Evolutionary conservation across 352 stramenopile genomes (phyloP).

Genomic region (Blastocystis sp.): DNA sequence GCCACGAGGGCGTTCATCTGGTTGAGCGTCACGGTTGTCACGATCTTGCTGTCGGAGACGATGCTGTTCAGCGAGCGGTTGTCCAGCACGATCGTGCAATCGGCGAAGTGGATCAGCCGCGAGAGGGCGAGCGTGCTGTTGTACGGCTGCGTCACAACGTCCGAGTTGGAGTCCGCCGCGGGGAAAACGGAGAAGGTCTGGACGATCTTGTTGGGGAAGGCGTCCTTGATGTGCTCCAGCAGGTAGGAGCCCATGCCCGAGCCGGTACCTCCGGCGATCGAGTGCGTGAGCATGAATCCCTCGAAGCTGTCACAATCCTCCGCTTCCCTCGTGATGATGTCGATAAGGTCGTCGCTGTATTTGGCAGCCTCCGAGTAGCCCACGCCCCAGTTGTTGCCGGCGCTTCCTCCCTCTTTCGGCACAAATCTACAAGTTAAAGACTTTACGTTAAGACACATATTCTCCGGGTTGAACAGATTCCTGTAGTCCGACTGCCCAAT

Average conservation of each 20-base stretch:
- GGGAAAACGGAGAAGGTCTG: conserved; percentile 89
- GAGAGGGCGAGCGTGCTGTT: conserved; percentile 99
- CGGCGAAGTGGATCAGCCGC: conserved; percentile 92
- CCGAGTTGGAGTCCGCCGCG: conserved; percentile 71
- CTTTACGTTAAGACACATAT: conserved; percentile 80
- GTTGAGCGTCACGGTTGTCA: conserved; percentile 77
- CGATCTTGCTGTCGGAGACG: conserved; percentile 83
- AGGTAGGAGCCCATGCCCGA: conserved; percentile 97
- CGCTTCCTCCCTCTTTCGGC: conserved; percentile 83
- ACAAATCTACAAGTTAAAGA: conserved; percentile 72
- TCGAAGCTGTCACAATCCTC: conserved; percentile 89
- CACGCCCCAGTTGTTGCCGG: conserved; percentile 87
- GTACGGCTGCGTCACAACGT: conserved; percentile 98
- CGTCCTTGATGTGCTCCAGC: conserved; percentile 97
- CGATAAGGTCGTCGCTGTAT: conserved; percentile 93
- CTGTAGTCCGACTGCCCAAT: conserved; percentile 86
- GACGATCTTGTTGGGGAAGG: conserved; percentile 99
- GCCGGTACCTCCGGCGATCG: conserved; percentile 94
- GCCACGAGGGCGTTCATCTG: conserved; percentile 89
- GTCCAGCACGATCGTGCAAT: conserved; percentile 97
- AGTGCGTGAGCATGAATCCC: conserved; percentile 96
- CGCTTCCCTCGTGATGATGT: conserved; percentile 98
- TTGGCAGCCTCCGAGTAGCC: conserved; percentile 85
- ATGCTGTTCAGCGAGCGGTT: conserved; percentile 97
- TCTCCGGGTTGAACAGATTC: conserved; percentile 98